Base-by-base conservation (phyloP, 495 filamentous ascomycete genomes). In the Amniculicola lignicola region DNA sequence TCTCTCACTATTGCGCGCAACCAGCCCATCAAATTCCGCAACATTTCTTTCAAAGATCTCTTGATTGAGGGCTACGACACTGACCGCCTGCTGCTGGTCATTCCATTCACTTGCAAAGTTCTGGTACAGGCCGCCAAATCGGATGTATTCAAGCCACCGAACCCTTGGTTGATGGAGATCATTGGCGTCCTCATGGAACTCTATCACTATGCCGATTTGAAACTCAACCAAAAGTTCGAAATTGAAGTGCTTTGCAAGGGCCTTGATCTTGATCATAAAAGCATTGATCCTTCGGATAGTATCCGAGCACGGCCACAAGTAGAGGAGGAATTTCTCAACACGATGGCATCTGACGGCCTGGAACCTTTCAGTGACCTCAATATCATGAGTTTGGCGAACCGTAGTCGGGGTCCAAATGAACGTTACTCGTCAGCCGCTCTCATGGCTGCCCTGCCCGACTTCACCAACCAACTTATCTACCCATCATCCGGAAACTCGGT, bases 131-230 rank as follows among this genome's bases (percentile, higher is more conserved):
- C 87, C 3, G 80, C 78, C n/a, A 79, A 79, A 33, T 97, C 94
- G 1, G 88, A 82, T 11, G 85, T 97, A 12, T 97, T 97, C 74
- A 87, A 82, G 58, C 90, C 93, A 7, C 92, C 93, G 11, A 97
- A 96, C 65, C 93, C 93, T 9, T 99, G 93, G 93, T 57, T 94
- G 51, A 92, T 96, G 88, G 93, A 97, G 51, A 89, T 96, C 31
- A 77, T 97, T 47, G 78, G 85, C 35, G 73, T 95, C 12, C 77
- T 99, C 42, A 84, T 93, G 46, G 93, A 97, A 59, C 79, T 99
- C 14, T 97, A 97, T 58, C 83, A 94, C 55, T 85, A 82, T 63
- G 88, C 88, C n/a, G 90, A 95, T 59, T 70, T 97, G 37, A 97
- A 96, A 68, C 77, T 96, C 35, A 95, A 96, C 60, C 82, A 92